Base-by-base conservation (phyloP, 2,329 filamentous ascomycete genomes). In the Thielaviopsis musarum region DNA sequence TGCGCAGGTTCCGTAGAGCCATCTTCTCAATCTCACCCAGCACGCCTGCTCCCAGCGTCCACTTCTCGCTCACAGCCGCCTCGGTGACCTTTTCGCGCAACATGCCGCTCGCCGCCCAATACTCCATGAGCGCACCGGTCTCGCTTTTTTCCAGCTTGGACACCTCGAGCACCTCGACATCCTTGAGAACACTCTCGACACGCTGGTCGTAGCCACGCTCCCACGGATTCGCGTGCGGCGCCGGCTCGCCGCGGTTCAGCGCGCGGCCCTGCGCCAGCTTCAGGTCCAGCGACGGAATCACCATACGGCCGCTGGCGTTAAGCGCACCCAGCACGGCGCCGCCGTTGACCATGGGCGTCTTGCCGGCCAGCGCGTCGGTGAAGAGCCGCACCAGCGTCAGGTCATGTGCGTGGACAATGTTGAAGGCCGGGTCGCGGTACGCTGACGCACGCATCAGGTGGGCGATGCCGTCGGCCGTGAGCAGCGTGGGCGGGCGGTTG, bases 101-200 rank as follows among this genome's bases (percentile, higher is more conserved):
- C 68, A 95, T 76, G 13, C 91, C 93, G 70, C 88, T 94, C 41
- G 81, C 82, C 5, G 88, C 90, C 77, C 91, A 97, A 73, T 96
- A 97, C 74, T 96, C 90, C 82, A 97, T 85, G 65, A 95, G 75
- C 0, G 82, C 78, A 62, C 85, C 80, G 12, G 88, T 83, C 72
- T 97, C 91, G 1, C 77, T 72, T 71, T 84, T 87, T 66, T 75
- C 84, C 64, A 96, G 67, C 9, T 88, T 86, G 51, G 79, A 76
- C 21, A 95, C 68, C 21, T 79, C 77, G 58, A 83, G 64, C 1
- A 82, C 72, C 61, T 73, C 69, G 49, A 77, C 73, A 52, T 74
- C 74, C 63, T 75, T 70, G 57, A 85, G 71, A 1, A 72, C 72
- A 22, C 75, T 75, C 64, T 80, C 78, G 52, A 79, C 76, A 49